A percentile compares a stretch with the other conserved stretches of the same genome.
Evolutionary conservation across 129 eudicot genomes (phyloP).

Genomic region (carrot (Daucus carota)): DH1_v3.0 NC_030384.2:40177001-40177500

Average conservation of each 20-base stretch:
- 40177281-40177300: background rate
- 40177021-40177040: background rate
- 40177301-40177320: background rate
- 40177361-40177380: background rate
- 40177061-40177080: background rate
- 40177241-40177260: background rate
- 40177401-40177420: background rate
- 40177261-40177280: background rate
- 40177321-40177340: background rate
- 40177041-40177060: background rate
- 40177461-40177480: background rate
- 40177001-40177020: background rate
- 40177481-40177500: background rate
- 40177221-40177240: background rate
- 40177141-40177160: background rate
- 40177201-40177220: background rate
- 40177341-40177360: background rate
- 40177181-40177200: background rate
- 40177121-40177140: background rate
- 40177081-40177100: background rate
- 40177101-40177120: background rate
- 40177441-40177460: background rate
- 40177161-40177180: background rate
- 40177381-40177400: background rate
- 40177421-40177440: background rate